Evolutionary conservation across 1,284 basidiomycete genomes (phyloP).

Genomic region (Schizopora paradoxa): DNA sequence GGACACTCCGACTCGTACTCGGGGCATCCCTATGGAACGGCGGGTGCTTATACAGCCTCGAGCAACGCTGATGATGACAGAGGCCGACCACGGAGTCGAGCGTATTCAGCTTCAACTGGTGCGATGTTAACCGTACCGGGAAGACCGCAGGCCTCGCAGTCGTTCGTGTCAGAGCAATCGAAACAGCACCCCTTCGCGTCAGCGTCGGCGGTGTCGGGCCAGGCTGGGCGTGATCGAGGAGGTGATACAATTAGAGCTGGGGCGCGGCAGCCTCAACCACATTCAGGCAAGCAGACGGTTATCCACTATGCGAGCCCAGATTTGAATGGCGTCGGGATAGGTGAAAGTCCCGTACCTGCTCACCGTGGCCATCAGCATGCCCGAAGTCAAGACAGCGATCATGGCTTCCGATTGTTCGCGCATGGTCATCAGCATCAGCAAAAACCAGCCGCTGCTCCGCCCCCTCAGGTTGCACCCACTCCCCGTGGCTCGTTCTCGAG

Average conservation of each 20-base stretch:
- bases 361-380: conserved; percentile 7
- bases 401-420: conserved; percentile 12
- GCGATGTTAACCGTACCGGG: neutral
- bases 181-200: conserved; percentile 5
- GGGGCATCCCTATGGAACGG: too few relatives aligned
- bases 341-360: conserved; percentile 15
- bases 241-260: neutral
- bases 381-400: neutral
- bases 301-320: conserved; percentile 3
- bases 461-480: neutral
- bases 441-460: neutral
- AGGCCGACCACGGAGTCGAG: conserved; percentile 6
- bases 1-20: too few relatives aligned
- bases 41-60: too few relatives aligned
- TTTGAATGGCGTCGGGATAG: conserved; percentile 12
- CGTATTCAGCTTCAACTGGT: conserved; percentile 5
- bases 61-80: conserved; percentile 9
- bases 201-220: neutral
- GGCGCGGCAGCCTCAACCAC: neutral
- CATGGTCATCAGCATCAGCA: conserved; percentile 11
- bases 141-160: conserved; percentile 1
- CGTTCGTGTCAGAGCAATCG: conserved; percentile 5
- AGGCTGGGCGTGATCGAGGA: neutral
- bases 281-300: neutral
- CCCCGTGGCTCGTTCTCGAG: conserved; percentile 10